Evolutionary conservation across 2,329 filamentous ascomycete genomes (phyloP), one percentile per base, ranked within the genome.

Genomic region (Hymenoscyphus fraxineus): DNA sequence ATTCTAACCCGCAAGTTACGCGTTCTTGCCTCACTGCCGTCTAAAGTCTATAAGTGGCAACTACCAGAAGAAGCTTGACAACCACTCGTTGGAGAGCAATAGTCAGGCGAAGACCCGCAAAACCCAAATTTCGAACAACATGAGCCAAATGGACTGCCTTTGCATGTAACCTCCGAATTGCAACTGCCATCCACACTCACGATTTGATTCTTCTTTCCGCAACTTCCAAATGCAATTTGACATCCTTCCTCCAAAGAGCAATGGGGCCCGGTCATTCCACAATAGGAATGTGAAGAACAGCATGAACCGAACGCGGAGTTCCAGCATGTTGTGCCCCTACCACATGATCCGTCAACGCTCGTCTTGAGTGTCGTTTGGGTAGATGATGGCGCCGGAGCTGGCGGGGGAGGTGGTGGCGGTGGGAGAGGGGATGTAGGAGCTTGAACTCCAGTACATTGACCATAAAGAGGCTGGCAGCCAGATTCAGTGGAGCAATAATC

Each of bases 71-170:
- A 51, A 47, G n/a, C 1, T 40, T 65, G 60, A 55, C 64, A 65
- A 27, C 58, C 57, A 59, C 61, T 51, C 3, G 3, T 61, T 9
- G 41, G 22, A 22, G 39, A 38, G 35, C 69, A 71, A 44, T 71
- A 65, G 2, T 54, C 62, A 27, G 51, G 12, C 35, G 62, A 58
- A 12, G n/a, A 60, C 1, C 69, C 69, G 60, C 69, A 71, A 27
- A 47, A 71, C 1, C 63, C 63, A 60, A 63, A 41, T n/a, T 22
- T 35, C 2, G 65, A 68, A 58, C 69, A 71, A n/a, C 68, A 71
- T 44, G 62, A 54, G 1, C 68, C 68, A 51, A 62, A 68, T 6
- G 22, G 15, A 58, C 63, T 69, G 1, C 62, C 59, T 32, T 55
- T 31, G 57, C 68, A 69, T 0, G 60, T 64, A 9, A 47, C 38